These are phyloP conservation scores for Berberis vulgaris DNA, from an alignment of 164 flowering plant genomes.

Conservation along the genomic window DNA sequence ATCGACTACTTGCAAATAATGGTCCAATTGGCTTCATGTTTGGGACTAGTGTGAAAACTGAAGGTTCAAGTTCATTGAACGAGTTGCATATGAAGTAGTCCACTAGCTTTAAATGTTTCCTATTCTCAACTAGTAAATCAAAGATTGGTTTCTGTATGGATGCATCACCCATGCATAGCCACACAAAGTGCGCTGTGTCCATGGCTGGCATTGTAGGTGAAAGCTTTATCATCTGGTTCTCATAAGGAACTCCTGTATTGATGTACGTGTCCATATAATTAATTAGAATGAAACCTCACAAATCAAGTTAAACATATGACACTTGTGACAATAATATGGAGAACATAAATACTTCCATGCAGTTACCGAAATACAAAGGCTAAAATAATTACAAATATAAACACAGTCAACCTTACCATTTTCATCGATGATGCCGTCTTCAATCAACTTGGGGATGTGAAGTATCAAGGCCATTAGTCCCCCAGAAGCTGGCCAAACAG, in stretches of 20 bases:
- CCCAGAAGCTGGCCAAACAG: not conserved
- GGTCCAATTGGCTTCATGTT: conserved; percentile 25
- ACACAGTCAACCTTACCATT: conserved; percentile 2
- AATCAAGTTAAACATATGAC: too few relatives aligned
- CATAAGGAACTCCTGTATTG: conserved; percentile 15
- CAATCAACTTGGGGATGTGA: conserved; percentile 4
- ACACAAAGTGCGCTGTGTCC: conserved; percentile 11
- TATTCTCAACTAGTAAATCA: not conserved
- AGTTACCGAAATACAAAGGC: too few relatives aligned
- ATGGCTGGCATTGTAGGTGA: conserved; percentile 22
- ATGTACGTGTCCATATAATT: not conserved
- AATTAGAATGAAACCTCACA: too few relatives aligned
- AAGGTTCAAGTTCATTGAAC: conserved; percentile 22
- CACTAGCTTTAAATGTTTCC: conserved; percentile 1
- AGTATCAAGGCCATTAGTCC: not conserved
- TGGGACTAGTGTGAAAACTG: conserved; percentile 13
- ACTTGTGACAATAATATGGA: too few relatives aligned
- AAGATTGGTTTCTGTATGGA: conserved; percentile 11
- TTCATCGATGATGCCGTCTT: conserved; percentile 6
- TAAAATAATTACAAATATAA: too few relatives aligned
- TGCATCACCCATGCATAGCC: conserved; percentile 18
- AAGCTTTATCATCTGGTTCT: conserved; percentile 17
- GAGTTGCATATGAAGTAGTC: conserved; percentile 35
- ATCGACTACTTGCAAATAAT: conserved; percentile 14
- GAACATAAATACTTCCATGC: too few relatives aligned